Evolutionary conservation across 2,329 filamentous ascomycete genomes (phyloP), one percentile per base, ranked within the genome.

Genomic region (Pseudocercospora ulei): DNA sequence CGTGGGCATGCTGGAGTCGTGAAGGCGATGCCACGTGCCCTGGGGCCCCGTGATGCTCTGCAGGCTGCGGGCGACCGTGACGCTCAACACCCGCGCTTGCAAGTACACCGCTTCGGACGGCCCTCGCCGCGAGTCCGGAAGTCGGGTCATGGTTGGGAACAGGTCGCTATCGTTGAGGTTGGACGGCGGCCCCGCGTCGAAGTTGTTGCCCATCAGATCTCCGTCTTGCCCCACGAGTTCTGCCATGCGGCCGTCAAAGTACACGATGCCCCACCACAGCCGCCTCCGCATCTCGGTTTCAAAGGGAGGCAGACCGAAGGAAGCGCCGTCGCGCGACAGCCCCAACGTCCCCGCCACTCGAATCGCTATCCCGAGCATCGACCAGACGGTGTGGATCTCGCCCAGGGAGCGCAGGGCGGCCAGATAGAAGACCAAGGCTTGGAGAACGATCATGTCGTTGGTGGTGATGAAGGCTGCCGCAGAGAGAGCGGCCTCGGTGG

Each of bases 171-270:
- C 73, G 38, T 75, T 66, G 8, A 74, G 53, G 38, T 75, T 75
- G 3, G 67, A 57, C 0, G 72, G 70, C 44, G 46, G 41, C 8
- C 39, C 39, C 12, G 50, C 49, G n/a, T 52, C 49, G 34, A 50
- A 48, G 24, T 47, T 48, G 33, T 51, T 50, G 18, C 44, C 43
- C 41, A 53, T 51, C 7, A 52, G 43, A 37, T 53, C 51, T 8
- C 48, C 48, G 20, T 51, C 48, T 34, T 53, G 50, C 4, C 52
- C 52, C 3, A 53, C 49, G 3, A 83, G 71, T 56, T 84, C 80
- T 40, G 76, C 71, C 23, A 82, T 71, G 13, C 80, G 76, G 43
- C 71, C 68, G 56, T 86, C 81, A 48, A 82, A 79, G 16, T 75
- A 66, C 1, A 79, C 68, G 9, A 86, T 43, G 3, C 48, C 53